Evolutionary conservation across 148 eudicot genomes (phyloP).

Genomic region (Camellia sinensis): DNA sequence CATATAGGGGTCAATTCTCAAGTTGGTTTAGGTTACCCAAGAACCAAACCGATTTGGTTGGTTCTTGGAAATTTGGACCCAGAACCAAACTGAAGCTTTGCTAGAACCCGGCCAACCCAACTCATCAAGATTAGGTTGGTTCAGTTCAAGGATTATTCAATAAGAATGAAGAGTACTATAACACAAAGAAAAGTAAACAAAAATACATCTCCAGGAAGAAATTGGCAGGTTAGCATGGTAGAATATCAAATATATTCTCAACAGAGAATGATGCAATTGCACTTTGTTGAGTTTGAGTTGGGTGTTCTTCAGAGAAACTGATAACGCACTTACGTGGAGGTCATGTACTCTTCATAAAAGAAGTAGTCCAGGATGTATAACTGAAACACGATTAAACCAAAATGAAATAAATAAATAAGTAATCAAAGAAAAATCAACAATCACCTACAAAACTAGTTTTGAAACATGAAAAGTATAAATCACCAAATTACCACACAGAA

Average conservation of each 20-base stretch:
- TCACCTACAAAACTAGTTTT: background rate
- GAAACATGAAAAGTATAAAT: constrained; percentile 10
- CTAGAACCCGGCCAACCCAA: too few species aligned
- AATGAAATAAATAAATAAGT: constrained; percentile 14
- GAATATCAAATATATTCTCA: background rate
- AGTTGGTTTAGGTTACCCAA: too few species aligned
- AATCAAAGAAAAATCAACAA: constrained; percentile 3
- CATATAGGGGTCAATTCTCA: too few species aligned
- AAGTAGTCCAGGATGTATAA: constrained; percentile 91
- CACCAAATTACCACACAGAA: constrained; percentile 64
- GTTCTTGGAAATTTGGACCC: too few species aligned
- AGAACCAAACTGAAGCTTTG: too few species aligned
- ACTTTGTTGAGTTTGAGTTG: constrained; percentile 6
- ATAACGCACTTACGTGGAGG: constrained; percentile 81
- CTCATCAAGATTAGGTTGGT: too few species aligned
- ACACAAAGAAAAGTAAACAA: background rate
- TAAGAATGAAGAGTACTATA: background rate
- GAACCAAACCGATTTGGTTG: too few species aligned
- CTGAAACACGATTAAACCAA: constrained; percentile 38
- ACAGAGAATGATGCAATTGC: constrained; percentile 1
- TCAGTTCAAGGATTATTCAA: background rate
- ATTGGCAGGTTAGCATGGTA: background rate
- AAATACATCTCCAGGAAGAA: background rate
- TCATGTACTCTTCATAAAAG: constrained; percentile 92
- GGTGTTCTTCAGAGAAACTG: constrained; percentile 5